Percentiles rank a stretch among this genome's conserved stretches.
These are phyloP conservation scores for Raddia guianensis DNA, from an alignment of 176 grass and related monocot species.

Conservation along the genomic window DNA sequence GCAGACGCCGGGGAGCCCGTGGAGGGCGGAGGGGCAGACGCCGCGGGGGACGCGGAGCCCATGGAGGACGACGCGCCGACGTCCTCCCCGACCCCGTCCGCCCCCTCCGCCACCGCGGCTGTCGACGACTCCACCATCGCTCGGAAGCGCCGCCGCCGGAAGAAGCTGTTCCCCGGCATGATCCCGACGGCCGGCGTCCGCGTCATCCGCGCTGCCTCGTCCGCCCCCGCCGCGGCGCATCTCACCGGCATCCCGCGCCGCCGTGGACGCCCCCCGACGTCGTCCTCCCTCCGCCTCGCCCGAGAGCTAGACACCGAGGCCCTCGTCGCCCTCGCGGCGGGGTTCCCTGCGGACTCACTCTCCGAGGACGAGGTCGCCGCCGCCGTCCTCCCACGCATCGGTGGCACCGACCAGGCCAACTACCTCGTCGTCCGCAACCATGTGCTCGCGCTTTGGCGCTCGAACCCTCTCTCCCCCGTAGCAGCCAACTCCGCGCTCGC, in stretches of 20 bases:
- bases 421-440: constrained; percentile 97
- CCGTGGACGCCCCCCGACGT: constrained; percentile 66
- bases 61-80: constrained; percentile 70
- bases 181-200: constrained; percentile 72
- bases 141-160: constrained; percentile 80
- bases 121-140: constrained; percentile 47
- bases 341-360: constrained; percentile 84
- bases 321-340: constrained; percentile 73
- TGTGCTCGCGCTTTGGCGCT: constrained; percentile 87
- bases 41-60: constrained; percentile 8
- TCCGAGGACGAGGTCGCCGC: constrained; percentile 92
- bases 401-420: constrained; percentile 74
- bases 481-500: constrained; percentile 66
- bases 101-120: constrained; percentile 38
- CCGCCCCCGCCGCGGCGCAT: constrained; percentile 42
- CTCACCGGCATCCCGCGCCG: constrained; percentile 49
- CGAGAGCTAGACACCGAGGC: constrained; percentile 95
- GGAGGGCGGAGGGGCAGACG: constrained; percentile 45
- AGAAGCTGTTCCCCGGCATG: constrained; percentile 98
- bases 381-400: constrained; percentile 68
- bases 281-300: constrained; percentile 84
- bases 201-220: constrained; percentile 54
- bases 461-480: constrained; percentile 65
- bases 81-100: constrained; percentile 53
- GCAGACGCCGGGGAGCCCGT: constrained; percentile 25